Evolutionary conservation across 768 basidiomycete species (phyloP).

Genomic region (Trametes coccinea): DNA sequence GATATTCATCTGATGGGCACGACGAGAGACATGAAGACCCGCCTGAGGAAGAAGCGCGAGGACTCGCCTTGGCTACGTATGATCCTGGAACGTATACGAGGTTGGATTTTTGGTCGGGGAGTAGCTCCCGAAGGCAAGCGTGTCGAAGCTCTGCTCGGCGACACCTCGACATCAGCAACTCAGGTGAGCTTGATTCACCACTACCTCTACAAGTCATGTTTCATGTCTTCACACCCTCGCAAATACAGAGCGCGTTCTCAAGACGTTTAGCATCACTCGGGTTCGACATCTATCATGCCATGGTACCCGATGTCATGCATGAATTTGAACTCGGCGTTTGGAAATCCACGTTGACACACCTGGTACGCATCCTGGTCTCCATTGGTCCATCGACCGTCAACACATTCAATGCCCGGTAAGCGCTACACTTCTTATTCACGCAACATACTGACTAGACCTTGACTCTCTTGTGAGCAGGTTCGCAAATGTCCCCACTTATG

Average conservation of each 20-base stretch:
- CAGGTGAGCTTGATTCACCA: constrained; percentile 9
- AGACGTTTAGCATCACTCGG: not conserved
- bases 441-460: too few relatives aligned
- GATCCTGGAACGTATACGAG: constrained; percentile 10
- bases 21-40: not conserved
- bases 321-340: constrained; percentile 37
- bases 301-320: constrained; percentile 33
- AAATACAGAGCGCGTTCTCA: not conserved
- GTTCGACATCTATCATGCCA: not conserved
- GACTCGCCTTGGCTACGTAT: not conserved
- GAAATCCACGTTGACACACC: constrained; percentile 28
- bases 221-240: too few relatives aligned
- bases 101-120: constrained; percentile 20
- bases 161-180: not conserved
- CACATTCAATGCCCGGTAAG: constrained; percentile 20
- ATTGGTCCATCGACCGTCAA: not conserved
- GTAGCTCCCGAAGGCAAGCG: not conserved
- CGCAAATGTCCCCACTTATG: constrained; percentile 23
- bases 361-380: constrained; percentile 26
- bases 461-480: constrained; percentile 13
- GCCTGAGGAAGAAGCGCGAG: not conserved
- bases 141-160: not conserved
- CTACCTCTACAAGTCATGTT: not conserved
- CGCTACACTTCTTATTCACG: not conserved
- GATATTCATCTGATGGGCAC: constrained; percentile 34